phyloP scores from a whole-genome alignment of 345 rosid genomes.

The Boechera divaricarpa region DNA sequence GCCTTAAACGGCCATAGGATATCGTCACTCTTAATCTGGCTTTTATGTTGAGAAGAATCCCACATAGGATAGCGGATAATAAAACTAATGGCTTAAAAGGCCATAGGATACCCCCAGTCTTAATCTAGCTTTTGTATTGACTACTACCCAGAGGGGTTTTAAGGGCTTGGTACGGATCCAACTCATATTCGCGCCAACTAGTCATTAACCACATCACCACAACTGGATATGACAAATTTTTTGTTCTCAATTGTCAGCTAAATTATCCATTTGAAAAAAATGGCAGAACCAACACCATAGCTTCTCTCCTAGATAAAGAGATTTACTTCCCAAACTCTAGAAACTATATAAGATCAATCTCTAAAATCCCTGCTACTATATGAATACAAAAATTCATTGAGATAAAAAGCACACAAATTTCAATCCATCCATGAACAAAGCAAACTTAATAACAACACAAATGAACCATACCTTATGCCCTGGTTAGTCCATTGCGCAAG shows the following conservation, averaged over 20 bases:
- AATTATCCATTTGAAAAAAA: neutral
- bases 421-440: constrained; percentile 9
- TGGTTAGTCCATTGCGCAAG: constrained; percentile 97
- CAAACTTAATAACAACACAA: neutral
- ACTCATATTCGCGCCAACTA: neutral
- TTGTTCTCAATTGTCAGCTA: neutral
- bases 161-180: neutral
- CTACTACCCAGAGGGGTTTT: neutral
- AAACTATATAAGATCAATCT: neutral
- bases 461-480: constrained; percentile 78
- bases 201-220: neutral
- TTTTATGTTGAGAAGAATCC: neutral
- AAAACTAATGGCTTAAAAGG: neutral
- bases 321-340: constrained; percentile 9
- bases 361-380: neutral
- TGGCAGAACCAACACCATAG: constrained; percentile 5
- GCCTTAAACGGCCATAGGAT: neutral
- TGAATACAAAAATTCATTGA: neutral
- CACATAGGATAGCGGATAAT: neutral
- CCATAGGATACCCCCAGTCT: neutral
- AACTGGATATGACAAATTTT: neutral
- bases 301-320: neutral
- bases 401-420: neutral
- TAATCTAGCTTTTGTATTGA: neutral
- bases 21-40: neutral